A percentile compares a stretch with the other conserved stretches of the same genome.
These are phyloP conservation scores for Mucor piriformis DNA, from an alignment of 371 early-diverging fungal genomes.

Conservation along the genomic window DNA sequence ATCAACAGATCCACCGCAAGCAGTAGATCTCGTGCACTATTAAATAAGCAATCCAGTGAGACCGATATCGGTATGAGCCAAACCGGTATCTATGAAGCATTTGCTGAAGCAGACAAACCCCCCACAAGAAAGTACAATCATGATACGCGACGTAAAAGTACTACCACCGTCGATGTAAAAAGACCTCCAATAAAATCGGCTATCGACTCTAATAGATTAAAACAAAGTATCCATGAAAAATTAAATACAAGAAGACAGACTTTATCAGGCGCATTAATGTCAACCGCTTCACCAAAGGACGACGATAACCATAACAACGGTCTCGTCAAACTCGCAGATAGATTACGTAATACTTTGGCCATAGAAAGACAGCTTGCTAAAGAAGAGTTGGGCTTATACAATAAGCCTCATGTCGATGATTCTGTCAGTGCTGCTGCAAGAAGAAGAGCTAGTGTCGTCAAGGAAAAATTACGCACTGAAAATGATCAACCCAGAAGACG, in stretches of 20 bases:
- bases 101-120: conserved; percentile 28
- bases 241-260: conserved; percentile 17
- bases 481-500: conserved; percentile 34
- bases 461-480: conserved; percentile 32
- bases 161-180: conserved; percentile 3
- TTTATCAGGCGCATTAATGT: conserved; percentile 12
- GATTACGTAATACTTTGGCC: conserved; percentile 37
- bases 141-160: conserved; percentile 29
- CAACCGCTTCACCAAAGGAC: background rate
- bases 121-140: background rate
- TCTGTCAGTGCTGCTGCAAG: conserved; percentile 14
- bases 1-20: conserved; percentile 18
- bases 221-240: background rate
- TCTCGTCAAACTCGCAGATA: conserved; percentile 35
- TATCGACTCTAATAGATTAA: background rate
- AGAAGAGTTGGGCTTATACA: conserved; percentile 28
- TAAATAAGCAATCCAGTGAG: conserved; percentile 3
- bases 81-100: conserved; percentile 34
- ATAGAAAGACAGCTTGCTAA: conserved; percentile 35
- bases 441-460: conserved; percentile 33
- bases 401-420: conserved; percentile 7
- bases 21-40: conserved; percentile 16
- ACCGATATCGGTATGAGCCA: conserved; percentile 33
- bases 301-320: conserved; percentile 4
- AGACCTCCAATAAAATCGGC: background rate